Percentiles rank a stretch among this genome's conserved stretches.
phyloP scores from a whole-genome alignment of 768 basidiomycete genomes.

The Strobilomyces echinocephalus region DNA sequence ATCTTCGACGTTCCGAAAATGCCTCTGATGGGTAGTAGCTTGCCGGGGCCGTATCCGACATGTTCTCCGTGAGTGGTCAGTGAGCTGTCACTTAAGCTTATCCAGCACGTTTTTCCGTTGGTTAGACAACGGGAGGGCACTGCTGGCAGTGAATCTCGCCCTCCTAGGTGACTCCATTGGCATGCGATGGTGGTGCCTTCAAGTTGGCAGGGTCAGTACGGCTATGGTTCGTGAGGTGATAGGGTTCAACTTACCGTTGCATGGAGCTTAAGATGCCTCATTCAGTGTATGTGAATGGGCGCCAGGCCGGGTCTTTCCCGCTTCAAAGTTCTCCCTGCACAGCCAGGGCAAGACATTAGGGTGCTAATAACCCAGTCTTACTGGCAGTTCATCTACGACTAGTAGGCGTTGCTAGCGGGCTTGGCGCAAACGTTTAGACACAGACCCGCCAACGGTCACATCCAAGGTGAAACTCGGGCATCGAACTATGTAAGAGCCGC shows the following conservation, averaged over 20 bases:
- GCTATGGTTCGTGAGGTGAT: not conserved
- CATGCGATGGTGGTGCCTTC: not conserved
- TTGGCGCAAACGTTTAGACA: not conserved
- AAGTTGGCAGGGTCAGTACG: not conserved
- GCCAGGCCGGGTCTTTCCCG: not conserved
- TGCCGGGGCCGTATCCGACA: not conserved
- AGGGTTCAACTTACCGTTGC: not conserved
- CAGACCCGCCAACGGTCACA: not conserved
- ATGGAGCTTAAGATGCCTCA: not conserved
- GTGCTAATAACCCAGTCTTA: not conserved
- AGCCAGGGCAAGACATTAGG: not conserved
- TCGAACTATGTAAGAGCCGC: not conserved
- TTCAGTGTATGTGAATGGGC: not conserved
- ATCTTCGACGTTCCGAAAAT: not conserved
- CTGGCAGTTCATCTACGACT: not conserved
- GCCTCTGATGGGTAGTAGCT: not conserved
- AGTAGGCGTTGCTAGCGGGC: not conserved
- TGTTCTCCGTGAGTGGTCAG: not conserved
- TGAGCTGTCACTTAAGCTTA: not conserved
- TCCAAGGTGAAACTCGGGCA: not conserved
- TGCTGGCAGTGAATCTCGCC: not conserved
- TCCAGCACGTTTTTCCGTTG: not conserved
- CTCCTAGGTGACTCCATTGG: not conserved
- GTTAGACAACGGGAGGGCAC: not conserved
- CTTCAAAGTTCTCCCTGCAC: not conserved